phyloP scores from a whole-genome alignment of 257 asterid genomes.

The Petunia secreta region DNA sequence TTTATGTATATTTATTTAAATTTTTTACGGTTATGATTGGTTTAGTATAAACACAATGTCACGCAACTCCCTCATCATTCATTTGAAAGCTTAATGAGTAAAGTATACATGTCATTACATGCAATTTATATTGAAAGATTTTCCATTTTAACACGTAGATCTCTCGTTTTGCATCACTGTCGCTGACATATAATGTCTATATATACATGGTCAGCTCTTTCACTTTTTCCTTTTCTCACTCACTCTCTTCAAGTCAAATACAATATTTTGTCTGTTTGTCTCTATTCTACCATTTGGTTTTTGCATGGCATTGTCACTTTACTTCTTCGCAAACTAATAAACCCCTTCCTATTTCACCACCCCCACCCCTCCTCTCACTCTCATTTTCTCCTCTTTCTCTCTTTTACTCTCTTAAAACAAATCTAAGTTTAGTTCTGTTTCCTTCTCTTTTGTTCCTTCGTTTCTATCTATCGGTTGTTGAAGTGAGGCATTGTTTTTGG shows the following conservation, averaged over 20 bases:
- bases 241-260: constrained; percentile 2
- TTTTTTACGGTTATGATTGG: too few species aligned
- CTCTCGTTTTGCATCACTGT: background rate
- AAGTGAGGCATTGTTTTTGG: background rate
- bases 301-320: background rate
- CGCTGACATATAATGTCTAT: too few species aligned
- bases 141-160: constrained; percentile 11
- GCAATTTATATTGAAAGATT: background rate
- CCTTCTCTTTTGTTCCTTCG: background rate
- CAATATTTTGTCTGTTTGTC: background rate
- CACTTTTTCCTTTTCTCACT: background rate
- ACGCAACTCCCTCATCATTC: too few species aligned
- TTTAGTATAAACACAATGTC: too few species aligned
- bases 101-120: background rate
- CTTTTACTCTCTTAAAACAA: too few species aligned
- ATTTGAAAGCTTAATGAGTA: too few species aligned
- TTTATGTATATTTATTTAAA: too few species aligned
- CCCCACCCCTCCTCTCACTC: background rate
- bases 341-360: too few species aligned
- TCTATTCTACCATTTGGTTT: background rate
- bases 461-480: background rate
- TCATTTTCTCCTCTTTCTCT: background rate
- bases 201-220: too few species aligned
- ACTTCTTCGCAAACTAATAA: background rate
- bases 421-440: too few species aligned